Percentiles rank a stretch among this genome's conserved stretches.
Evolutionary conservation across 306 rosid species (phyloP).

Genomic region (Pterocarpus macrocarpus): DNA sequence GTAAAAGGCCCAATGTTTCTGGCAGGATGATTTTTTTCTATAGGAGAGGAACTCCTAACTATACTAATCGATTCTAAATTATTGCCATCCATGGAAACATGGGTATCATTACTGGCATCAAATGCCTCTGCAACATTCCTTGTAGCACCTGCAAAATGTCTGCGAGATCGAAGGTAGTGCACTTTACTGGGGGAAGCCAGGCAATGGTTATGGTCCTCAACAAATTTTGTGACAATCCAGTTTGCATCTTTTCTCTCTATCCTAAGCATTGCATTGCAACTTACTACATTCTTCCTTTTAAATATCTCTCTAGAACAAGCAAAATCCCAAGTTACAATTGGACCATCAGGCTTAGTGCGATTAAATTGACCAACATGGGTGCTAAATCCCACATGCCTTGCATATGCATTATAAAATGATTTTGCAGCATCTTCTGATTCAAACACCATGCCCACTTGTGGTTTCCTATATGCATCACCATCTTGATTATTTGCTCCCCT

Average conservation of each 20-base stretch:
- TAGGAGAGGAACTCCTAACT: constrained; percentile 67
- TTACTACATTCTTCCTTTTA: constrained; percentile 73
- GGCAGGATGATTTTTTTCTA: constrained; percentile 53
- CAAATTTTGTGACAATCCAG: constrained; percentile 76
- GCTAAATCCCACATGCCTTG: constrained; percentile 67
- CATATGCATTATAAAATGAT: constrained; percentile 70
- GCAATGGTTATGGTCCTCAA: constrained; percentile 83
- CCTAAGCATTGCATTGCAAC: constrained; percentile 82
- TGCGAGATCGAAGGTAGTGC: constrained; percentile 68
- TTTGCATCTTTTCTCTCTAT: constrained; percentile 67
- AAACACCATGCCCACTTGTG: constrained; percentile 73
- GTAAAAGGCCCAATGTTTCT: constrained; percentile 55
- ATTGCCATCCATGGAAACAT: constrained; percentile 60
- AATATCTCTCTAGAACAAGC: constrained; percentile 76
- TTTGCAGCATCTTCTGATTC: constrained; percentile 77
- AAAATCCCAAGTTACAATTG: constrained; percentile 79
- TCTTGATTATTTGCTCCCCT: constrained; percentile 53
- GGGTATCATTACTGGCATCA: constrained; percentile 56
- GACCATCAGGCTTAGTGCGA: constrained; percentile 78
- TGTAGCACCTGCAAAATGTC: constrained; percentile 75
- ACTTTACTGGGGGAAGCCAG: constrained; percentile 61
- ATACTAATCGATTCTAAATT: constrained; percentile 53
- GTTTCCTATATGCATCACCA: constrained; percentile 59
- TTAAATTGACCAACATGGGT: constrained; percentile 75
- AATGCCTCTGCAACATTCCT: constrained; percentile 58